Base-by-base conservation (phyloP, 306 rosid genomes). In the Dalbergia cultrata region DNA sequence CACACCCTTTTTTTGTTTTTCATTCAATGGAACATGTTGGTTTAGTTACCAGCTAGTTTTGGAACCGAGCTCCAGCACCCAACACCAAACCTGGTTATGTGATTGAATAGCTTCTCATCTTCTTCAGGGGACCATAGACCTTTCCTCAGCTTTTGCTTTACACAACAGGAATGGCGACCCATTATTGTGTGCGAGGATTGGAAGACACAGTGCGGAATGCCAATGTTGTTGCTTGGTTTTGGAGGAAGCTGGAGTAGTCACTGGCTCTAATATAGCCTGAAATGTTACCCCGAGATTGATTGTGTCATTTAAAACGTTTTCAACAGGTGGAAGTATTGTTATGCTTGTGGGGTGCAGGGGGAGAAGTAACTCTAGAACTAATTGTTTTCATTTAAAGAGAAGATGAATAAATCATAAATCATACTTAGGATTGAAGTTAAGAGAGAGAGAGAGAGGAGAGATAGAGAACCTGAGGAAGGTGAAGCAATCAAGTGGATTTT, bases 31-130 rank as follows among this genome's bases (percentile, higher is more conserved):
- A 43, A 43, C 47, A 43, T 50, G 17, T 13, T 4, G 3, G 54
- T 49, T 53, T 5, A 54, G 9, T 53, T 62, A 75, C 98, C 98
- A 33, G 98, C 98, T 62, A 85, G 94, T 84, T 94, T 94, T 0
- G 98, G 98, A 58, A 94, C 98, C 0, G 98, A 94, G 71, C 98
- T 94, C 98, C 98, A 94, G 87, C 98, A 94, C 7, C 98, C 98
- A 81, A 94, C 95, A 17, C 98, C 98, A 33, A 92, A 94, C 60
- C 85, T 82, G 7, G 97, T 89, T 65, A 94, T 92, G 89, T 94
- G 85, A 77, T 94, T 94, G 90, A 85, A 94, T n/a, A 94, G 95
- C 70, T 94, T 94, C 81, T 94, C 97, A 80, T 94, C 98, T 87
- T 94, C 98, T 79, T 94, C 98, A 22, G 97, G 98, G 10, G 98